phyloP scores from a whole-genome alignment of 139 green algal genomes.

The Haematococcus sp. region DNA sequence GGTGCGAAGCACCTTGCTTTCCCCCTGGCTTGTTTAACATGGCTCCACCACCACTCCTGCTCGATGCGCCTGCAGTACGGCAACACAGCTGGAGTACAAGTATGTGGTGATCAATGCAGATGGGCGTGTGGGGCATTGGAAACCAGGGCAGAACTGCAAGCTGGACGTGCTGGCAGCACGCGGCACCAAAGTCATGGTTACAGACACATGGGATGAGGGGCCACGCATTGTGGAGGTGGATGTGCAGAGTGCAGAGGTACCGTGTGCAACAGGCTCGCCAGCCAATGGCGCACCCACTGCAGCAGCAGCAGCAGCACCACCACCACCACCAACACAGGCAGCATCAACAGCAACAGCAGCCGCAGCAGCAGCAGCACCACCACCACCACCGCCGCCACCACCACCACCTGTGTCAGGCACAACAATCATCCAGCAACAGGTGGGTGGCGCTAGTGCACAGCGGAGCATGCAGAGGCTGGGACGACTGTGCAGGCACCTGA shows the following conservation, averaged over 20 bases:
- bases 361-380: background rate
- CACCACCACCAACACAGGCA: background rate
- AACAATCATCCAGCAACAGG: conserved; percentile 11
- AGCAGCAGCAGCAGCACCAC: background rate
- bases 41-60: too few species aligned
- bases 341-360: background rate
- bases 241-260: background rate
- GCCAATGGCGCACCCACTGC: background rate
- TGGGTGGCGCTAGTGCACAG: background rate
- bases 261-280: too few species aligned
- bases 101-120: conserved; percentile 31
- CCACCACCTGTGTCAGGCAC: background rate
- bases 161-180: conserved; percentile 12
- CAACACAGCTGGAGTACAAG: conserved; percentile 31
- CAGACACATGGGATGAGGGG: conserved; percentile 10
- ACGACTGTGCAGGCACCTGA: too few species aligned
- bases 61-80: background rate
- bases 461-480: too few species aligned
- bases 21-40: too few species aligned
- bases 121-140: conserved; percentile 18
- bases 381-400: too few species aligned
- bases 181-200: background rate
- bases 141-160: conserved; percentile 31
- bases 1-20: too few species aligned
- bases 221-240: conserved; percentile 5